Conservation (phyloP, 2,329 filamentous ascomycete species). For the Shiraia bambusicola region DNA sequence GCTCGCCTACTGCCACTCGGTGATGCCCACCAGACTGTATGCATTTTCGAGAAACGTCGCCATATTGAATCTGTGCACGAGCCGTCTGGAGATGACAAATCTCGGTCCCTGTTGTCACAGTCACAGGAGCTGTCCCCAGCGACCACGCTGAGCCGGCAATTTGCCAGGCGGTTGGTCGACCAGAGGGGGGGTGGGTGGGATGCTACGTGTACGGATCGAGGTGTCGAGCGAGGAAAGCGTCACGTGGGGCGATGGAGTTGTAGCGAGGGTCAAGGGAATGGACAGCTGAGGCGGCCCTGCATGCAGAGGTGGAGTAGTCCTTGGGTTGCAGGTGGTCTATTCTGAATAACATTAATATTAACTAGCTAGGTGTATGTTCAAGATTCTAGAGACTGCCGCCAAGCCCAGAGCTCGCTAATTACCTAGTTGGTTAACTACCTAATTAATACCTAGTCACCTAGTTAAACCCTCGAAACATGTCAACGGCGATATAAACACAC, state of each 20-base stretch:
- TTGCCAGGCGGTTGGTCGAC: constrained; percentile 29
- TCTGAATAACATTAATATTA: constrained; percentile 28
- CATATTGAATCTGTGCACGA: constrained; percentile 61
- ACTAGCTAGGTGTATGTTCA: constrained; percentile 41
- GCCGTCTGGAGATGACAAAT: background rate
- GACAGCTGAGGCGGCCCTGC: constrained; percentile 17
- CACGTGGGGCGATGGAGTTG: constrained; percentile 14
- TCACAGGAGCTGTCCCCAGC: constrained; percentile 27
- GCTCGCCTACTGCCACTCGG: constrained; percentile 28
- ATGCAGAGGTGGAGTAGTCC: constrained; percentile 22
- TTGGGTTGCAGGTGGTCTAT: constrained; percentile 19
- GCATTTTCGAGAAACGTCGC: constrained; percentile 90
- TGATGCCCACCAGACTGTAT: constrained; percentile 72
- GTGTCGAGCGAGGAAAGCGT: constrained; percentile 14
- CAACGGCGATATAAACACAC: background rate
- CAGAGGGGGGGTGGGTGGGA: constrained; percentile 40
- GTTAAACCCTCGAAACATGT: constrained; percentile 3
- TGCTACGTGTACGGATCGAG: constrained; percentile 38
- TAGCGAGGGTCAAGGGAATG: constrained; percentile 9
- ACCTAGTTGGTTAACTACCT: too few relatives aligned
- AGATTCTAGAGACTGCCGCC: constrained; percentile 26
- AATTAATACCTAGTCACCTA: too few relatives aligned
- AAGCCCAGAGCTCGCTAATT: constrained; percentile 25
- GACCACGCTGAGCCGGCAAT: constrained; percentile 36
- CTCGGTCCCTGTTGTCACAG: constrained; percentile 21